These are phyloP conservation scores for Copromyces sp. DNA, from an alignment of 495 filamentous ascomycete genomes.

Conservation along the genomic window DNA sequence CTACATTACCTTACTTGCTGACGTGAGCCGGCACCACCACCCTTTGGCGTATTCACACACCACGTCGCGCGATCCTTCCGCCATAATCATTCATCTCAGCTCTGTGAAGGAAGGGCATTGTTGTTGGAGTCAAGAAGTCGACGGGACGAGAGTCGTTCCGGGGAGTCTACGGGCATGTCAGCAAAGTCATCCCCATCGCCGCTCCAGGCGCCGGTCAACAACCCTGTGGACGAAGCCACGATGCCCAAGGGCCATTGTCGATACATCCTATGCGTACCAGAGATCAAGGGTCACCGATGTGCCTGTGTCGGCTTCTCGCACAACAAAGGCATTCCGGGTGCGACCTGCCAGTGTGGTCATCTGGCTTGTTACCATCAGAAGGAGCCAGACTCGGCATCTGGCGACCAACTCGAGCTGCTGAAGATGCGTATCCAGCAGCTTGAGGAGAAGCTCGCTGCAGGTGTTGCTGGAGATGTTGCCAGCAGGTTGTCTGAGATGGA, in stretches of 20 bases:
- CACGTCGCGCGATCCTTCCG: neutral
- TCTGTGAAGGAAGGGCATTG: neutral
- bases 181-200: conserved; percentile 26
- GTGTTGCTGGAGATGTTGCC: neutral
- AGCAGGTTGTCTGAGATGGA: conserved; percentile 14
- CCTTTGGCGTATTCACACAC: neutral
- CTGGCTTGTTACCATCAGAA: conserved; percentile 44
- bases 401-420: conserved; percentile 34
- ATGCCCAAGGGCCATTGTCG: conserved; percentile 46
- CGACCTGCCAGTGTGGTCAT: conserved; percentile 45
- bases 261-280: conserved; percentile 43
- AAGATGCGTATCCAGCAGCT: conserved; percentile 35
- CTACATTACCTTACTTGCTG: neutral
- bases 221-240: conserved; percentile 25
- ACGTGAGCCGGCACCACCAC: conserved; percentile 3
- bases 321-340: conserved; percentile 39
- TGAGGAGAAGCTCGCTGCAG: conserved; percentile 36
- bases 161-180: conserved; percentile 3
- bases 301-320: conserved; percentile 45
- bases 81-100: neutral
- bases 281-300: conserved; percentile 44
- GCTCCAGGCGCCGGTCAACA: conserved; percentile 16
- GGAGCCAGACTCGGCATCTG: conserved; percentile 24
- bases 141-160: neutral
- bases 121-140: neutral